Conservation (phyloP, 2,329 filamentous ascomycete species). For the Colletotrichum tofieldiae region DNA sequence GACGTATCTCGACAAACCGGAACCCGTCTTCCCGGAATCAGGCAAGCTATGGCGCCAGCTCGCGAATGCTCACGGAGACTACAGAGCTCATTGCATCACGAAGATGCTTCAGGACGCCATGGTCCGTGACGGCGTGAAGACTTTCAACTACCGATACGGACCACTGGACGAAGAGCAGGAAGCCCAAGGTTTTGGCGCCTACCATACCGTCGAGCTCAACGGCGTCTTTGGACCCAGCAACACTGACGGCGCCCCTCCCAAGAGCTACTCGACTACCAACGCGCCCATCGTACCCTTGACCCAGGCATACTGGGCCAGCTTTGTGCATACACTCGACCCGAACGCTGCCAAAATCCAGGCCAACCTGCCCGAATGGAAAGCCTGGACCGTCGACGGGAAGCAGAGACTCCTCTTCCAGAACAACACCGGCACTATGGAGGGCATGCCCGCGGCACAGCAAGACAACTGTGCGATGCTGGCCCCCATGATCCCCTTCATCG, state of each 20-base stretch:
- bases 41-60: conserved; percentile 57
- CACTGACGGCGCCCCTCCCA: conserved; percentile 63
- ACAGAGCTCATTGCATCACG: conserved; percentile 55
- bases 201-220: conserved; percentile 77
- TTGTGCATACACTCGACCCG: conserved; percentile 77
- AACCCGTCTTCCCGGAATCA: conserved; percentile 49
- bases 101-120: conserved; percentile 51
- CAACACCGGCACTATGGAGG: conserved; percentile 59
- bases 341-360: conserved; percentile 66
- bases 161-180: conserved; percentile 72
- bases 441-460: conserved; percentile 45
- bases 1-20: conserved; percentile 55
- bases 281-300: conserved; percentile 71
- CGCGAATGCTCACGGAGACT: conserved; percentile 54
- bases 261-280: conserved; percentile 72
- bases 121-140: conserved; percentile 51
- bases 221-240: conserved; percentile 78
- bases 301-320: conserved; percentile 83
- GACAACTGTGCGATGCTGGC: conserved; percentile 47
- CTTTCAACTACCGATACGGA: conserved; percentile 80
- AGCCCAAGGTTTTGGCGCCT: conserved; percentile 72
- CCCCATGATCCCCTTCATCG: conserved; percentile 46
- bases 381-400: conserved; percentile 49
- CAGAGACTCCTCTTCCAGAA: conserved; percentile 62
- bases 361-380: conserved; percentile 67